Base-by-base conservation (phyloP, 73 alveolate species). In the Stentor coeruleus region DNA sequence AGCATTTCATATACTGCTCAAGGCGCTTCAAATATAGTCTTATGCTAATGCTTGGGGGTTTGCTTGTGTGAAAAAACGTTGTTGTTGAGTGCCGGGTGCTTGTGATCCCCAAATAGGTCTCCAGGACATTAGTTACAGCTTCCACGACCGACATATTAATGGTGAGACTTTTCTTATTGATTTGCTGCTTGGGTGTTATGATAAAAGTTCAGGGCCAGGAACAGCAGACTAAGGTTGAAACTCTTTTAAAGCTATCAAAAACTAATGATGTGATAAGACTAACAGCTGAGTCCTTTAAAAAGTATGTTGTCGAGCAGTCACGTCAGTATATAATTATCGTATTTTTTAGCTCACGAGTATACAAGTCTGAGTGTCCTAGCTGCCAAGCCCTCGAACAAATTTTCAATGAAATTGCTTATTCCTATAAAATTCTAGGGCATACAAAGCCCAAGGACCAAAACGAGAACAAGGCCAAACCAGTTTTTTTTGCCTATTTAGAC, bases 31-130 rank as follows among this genome's bases (percentile, higher is more conserved):
- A 74, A 86, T 90, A 91, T 59, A 58, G 85, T 35, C 76, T 35
- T 20, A 91, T 66, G 33, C 95, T 76, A 33, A 91, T 91, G 36
- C 89, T 39, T 35, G 97, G 95, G 37, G 76, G 30, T 86, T 82
- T 86, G 11, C 33, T 66, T 0, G 79, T 20, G 66, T 49, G 66
- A 20, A 49, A 49, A 49, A 11, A 49, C 6, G 66, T 49, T 20
- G 66, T 20, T 49, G 66, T 6, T 20, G 66, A 49, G 66, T 49
- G 6, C 20, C 20, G 28, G 20, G 6, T 49, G 28, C 20, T 49
- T 49, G 28, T 6, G 66, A 11, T 20, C 28, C 20, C 66, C 20
- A 66, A 31, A 31, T 66, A 66, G 39, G 42, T 66, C 33, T 66
- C 79, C 42, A 66, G 36, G 26, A 33, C 33, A 26, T 26, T 14